Evolutionary conservation across 1,284 basidiomycete genomes (phyloP).

Genomic region (Irpex sp.): DNA sequence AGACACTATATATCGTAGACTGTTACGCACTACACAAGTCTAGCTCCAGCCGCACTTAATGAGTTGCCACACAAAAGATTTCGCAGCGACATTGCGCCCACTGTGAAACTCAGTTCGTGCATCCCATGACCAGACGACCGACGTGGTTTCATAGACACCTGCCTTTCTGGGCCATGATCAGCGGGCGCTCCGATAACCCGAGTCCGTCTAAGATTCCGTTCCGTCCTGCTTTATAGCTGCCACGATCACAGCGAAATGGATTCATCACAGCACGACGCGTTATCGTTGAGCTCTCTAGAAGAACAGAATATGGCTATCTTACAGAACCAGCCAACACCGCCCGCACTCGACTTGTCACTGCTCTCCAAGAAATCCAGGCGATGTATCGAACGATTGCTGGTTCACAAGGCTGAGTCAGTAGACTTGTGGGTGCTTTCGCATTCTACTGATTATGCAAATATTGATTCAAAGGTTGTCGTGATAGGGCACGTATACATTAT

Average conservation of each 20-base stretch:
- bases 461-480: background rate
- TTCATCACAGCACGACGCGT: background rate
- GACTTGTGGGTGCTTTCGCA: slow-evolving; percentile 48
- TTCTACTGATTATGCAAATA: too few relatives aligned
- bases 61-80: background rate
- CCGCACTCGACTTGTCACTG: background rate
- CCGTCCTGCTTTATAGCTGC: background rate
- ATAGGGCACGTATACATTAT: slow-evolving; percentile 45
- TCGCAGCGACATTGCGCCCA: background rate
- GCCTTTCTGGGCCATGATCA: background rate
- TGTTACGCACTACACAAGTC: background rate
- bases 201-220: background rate
- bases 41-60: background rate
- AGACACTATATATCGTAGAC: background rate
- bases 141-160: background rate
- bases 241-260: background rate
- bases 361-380: slow-evolving; percentile 19
- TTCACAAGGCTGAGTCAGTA: slow-evolving; percentile 34
- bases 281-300: background rate
- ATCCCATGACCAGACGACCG: background rate
- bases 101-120: background rate
- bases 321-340: background rate
- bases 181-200: background rate
- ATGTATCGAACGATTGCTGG: slow-evolving; percentile 35
- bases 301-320: background rate